Conservation (phyloP, 352 stramenopile genomes). For the Pythium periplocum region DNA sequence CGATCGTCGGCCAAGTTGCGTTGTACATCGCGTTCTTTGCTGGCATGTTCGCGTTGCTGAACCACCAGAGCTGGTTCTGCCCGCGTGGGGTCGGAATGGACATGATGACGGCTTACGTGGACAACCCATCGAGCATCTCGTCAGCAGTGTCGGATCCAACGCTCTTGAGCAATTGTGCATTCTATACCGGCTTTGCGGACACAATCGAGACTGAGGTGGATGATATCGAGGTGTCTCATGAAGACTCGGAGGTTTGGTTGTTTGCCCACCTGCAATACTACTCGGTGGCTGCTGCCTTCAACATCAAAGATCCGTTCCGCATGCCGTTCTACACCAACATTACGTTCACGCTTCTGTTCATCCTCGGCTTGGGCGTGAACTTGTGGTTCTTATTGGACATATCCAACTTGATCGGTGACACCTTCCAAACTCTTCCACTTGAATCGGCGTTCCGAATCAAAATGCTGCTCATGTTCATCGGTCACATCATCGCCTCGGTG, state of each 20-base stretch:
- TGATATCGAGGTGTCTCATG: constrained; percentile 33
- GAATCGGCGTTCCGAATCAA: constrained; percentile 27
- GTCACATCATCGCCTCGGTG: constrained; percentile 17
- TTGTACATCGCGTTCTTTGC: constrained; percentile 48
- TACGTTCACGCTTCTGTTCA: constrained; percentile 26
- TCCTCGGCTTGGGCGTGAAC: constrained; percentile 27
- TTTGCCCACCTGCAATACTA: constrained; percentile 54
- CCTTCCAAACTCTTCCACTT: constrained; percentile 44
- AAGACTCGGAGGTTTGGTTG: constrained; percentile 47
- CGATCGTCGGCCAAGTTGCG: constrained; percentile 38
- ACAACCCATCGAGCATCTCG: constrained; percentile 6
- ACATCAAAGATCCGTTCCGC: constrained; percentile 47
- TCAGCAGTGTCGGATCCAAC: not conserved
- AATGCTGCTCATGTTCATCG: constrained; percentile 39
- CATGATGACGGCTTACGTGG: constrained; percentile 14
- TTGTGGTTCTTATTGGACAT: constrained; percentile 48
- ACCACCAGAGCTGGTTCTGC: constrained; percentile 42
- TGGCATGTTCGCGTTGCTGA: constrained; percentile 20
- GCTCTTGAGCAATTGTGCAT: not conserved
- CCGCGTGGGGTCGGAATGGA: constrained; percentile 23
- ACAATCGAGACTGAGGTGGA: constrained; percentile 7
- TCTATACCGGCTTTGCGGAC: not conserved
- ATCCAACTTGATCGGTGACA: constrained; percentile 23
- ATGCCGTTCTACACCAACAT: constrained; percentile 41
- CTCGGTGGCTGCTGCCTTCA: constrained; percentile 44